Evolutionary conservation across 1,139 yeast genomes (phyloP).

Genomic region (Candida anutae): DNA sequence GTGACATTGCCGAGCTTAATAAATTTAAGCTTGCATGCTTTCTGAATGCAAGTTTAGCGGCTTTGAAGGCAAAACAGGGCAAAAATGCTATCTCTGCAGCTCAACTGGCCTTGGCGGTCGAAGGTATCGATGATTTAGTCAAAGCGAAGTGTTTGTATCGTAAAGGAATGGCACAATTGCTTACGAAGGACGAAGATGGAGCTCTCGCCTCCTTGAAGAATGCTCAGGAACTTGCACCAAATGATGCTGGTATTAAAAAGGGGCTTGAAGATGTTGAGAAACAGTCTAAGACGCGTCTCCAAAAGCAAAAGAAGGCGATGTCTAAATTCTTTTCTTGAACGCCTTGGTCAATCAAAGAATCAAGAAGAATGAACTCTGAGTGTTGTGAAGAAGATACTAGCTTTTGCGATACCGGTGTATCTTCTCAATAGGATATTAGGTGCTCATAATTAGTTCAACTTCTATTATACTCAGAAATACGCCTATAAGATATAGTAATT

Average conservation of each 20-base stretch:
- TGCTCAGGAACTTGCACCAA: slow-evolving; percentile 62
- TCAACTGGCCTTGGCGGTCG: slow-evolving; percentile 57
- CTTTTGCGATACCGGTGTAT: too few relatives aligned
- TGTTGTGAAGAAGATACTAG: too few relatives aligned
- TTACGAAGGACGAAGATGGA: slow-evolving; percentile 59
- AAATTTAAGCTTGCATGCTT: slow-evolving; percentile 53
- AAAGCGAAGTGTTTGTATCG: slow-evolving; percentile 82
- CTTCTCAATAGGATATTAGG: too few relatives aligned
- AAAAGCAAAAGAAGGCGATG: slow-evolving; percentile 77
- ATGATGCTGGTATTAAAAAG: slow-evolving; percentile 64
- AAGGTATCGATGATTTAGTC: slow-evolving; percentile 55
- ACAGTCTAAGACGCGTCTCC: slow-evolving; percentile 45
- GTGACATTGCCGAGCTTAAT: slow-evolving; percentile 40
- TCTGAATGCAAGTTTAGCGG: slow-evolving; percentile 70
- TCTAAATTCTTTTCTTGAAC: slow-evolving; percentile 55
- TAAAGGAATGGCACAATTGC: slow-evolving; percentile 68
- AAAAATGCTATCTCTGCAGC: slow-evolving; percentile 54
- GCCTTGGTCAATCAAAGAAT: too few relatives aligned
- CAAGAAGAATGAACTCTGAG: too few relatives aligned
- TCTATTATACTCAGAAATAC: too few relatives aligned
- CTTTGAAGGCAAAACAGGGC: slow-evolving; percentile 55
- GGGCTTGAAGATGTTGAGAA: slow-evolving; percentile 59
- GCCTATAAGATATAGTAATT: too few relatives aligned
- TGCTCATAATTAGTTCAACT: too few relatives aligned
- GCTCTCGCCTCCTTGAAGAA: slow-evolving; percentile 61